Percentiles rank a stretch among this genome's conserved stretches.
Evolutionary conservation across 1,139 yeast genomes (phyloP).

Genomic region (Yamadazyma buinensis): DNA sequence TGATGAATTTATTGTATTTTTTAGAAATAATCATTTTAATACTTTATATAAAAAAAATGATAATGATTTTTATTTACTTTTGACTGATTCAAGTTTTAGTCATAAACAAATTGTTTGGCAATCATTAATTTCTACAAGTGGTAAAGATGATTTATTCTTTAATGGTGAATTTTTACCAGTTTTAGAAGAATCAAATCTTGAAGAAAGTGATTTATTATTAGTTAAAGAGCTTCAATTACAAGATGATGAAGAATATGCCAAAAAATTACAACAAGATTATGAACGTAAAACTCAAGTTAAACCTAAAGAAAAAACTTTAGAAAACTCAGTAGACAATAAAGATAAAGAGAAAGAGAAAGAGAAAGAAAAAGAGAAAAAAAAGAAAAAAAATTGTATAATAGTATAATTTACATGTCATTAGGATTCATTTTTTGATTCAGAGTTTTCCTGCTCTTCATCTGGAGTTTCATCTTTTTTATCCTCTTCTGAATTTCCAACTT

Average conservation of each 20-base stretch:
- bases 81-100: conserved; percentile 68
- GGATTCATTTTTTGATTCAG: background rate
- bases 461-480: conserved; percentile 37
- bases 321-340: background rate
- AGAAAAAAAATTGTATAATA: conserved; percentile 17
- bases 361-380: conserved; percentile 9
- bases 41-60: conserved; percentile 57
- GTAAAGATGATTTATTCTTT: conserved; percentile 63
- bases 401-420: conserved; percentile 13
- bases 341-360: conserved; percentile 1
- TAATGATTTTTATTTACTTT: conserved; percentile 52
- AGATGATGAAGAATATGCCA: conserved; percentile 58
- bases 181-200: conserved; percentile 19
- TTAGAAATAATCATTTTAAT: conserved; percentile 82
- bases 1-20: conserved; percentile 56
- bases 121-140: conserved; percentile 60
- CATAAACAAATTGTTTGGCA: conserved; percentile 69
- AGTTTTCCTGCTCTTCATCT: conserved; percentile 10
- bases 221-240: conserved; percentile 57
- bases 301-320: conserved; percentile 1
- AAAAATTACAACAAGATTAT: conserved; percentile 31
- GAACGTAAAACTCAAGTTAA: conserved; percentile 13
- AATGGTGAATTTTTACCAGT: conserved; percentile 55
- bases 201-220: conserved; percentile 21
- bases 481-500: conserved; percentile 24